Evolutionary conservation across 2,329 filamentous ascomycete species (phyloP), one percentile per base, ranked within the genome.

Genomic region (Aspergillus fijiensis): DNA sequence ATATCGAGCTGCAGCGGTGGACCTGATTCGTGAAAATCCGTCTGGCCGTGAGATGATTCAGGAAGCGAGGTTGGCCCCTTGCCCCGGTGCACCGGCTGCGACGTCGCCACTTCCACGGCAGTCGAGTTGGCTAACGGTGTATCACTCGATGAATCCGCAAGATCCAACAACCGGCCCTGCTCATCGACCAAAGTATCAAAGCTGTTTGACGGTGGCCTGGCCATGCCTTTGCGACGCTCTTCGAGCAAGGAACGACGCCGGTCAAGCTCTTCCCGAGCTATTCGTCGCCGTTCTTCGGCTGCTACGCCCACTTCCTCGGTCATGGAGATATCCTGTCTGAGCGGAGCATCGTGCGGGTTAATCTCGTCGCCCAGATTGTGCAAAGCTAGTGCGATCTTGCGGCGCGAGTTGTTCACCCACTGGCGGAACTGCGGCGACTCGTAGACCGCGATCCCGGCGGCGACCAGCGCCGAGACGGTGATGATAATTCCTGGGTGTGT

Each of bases 381-480:
- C 33, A 88, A 72, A 14, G 85, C 81, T 60, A 85, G 72, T 21
- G 84, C 84, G 62, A 88, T 82, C 72, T 85, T 87, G 59, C 84
- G 84, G 50, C 86, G 83, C 58, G 84, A 85, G 58, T 83, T 80
- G 59, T 85, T 80, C 56, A 88, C 75, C 86, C 86, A 88, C 80
- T 82, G 79, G 72, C 84, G 80, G 60, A 88, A 80, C 69, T 87
- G 82, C 0, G 86, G 86, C 47, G 83, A 87, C 71, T 88, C 84
- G 72, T 87, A 87, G 50, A 87, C 81, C 55, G 86, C 86, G 54
- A 87, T 81, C 12, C 85, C 83, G 19, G 86, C 85, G 61, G 86
- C 86, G 55, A 87, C 81, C 58, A 88, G 77, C 47, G 88, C 80
- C 49, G 83, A 83, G 63, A 86, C 81, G 51, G 84, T 84, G 65